Conservation (phyloP, 2,329 filamentous ascomycete genomes). For the Penicillium sp. region DNA sequence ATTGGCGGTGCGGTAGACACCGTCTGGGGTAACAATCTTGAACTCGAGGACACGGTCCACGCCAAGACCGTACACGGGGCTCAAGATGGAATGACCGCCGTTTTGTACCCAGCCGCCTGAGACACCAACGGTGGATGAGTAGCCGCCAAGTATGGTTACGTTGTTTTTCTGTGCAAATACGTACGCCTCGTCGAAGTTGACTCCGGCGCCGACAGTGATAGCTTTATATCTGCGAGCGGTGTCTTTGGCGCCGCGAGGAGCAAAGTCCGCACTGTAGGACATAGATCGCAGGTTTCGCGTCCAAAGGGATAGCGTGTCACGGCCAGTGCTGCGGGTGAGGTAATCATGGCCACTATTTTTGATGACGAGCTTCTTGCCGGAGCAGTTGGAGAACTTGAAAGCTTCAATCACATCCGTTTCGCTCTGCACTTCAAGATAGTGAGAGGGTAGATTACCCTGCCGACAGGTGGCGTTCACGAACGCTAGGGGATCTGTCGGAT, state of each 20-base stretch:
- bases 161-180: conserved; percentile 27
- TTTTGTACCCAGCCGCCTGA: conserved; percentile 31
- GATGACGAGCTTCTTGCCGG: conserved; percentile 19
- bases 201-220: conserved; percentile 26
- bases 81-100: conserved; percentile 32
- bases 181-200: conserved; percentile 29
- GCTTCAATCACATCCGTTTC: not conserved
- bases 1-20: conserved; percentile 17
- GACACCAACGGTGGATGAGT: conserved; percentile 17
- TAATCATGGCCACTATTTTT: conserved; percentile 41
- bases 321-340: conserved; percentile 33
- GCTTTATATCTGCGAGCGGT: not conserved
- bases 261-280: not conserved
- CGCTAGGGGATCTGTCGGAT: conserved; percentile 8
- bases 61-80: conserved; percentile 30
- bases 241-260: not conserved
- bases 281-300: conserved; percentile 26
- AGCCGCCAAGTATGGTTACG: conserved; percentile 27
- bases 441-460: not conserved
- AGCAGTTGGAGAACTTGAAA: conserved; percentile 12
- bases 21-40: conserved; percentile 28
- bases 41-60: conserved; percentile 32
- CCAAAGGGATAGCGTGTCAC: conserved; percentile 33
- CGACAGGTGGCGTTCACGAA: not conserved
- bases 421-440: not conserved